Evolutionary conservation across 2,329 filamentous ascomycete genomes (phyloP), one percentile per base, ranked within the genome.

Genomic region (Penicillium sp.): DNA sequence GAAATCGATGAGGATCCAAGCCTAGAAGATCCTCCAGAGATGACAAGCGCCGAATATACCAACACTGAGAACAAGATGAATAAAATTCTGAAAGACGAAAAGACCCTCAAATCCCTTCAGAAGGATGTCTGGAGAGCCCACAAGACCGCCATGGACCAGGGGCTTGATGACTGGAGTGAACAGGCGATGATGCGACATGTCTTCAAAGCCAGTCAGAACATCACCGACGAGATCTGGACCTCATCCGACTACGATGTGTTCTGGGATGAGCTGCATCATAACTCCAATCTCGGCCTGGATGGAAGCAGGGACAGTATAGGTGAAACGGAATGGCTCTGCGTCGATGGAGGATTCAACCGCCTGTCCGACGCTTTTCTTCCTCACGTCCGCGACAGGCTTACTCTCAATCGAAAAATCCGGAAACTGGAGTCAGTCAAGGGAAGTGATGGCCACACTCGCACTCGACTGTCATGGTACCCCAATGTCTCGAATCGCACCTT

Each of bases 361-460:
- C 60, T 75, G 1, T 68, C 72, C 0, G 66, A 68, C 9, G 72
- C 73, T 1, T 75, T 75, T 39, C 57, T 66, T 15, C 71, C 71
- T 6, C 64, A 72, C 38, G 48, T 75, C 21, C 55, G 60, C 6
- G 61, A 64, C 34, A 58, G 66, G 32, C 51, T 64, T 4, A 53
- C 61, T 37, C 45, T 67, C n/a, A 53, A 63, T 6, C 65, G 60
- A 0, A 61, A 68, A 44, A 49, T 70, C 32, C 54, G 63, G 16
- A 67, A 65, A 38, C 25, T 68, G 1, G 60, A 63, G 38, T 37
- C 60, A 5, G 15, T 65, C 15, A 31, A 46, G 32, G 50, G 41
- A 12, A 46, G 35, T 3, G 46, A 61, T 21, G 54, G 55, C 8
- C 52, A 48, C 10, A 60, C 54, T 3, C 46, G 54, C 8, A 65